A percentile compares a stretch with the other conserved stretches of the same genome.
phyloP scores from a whole-genome alignment of 2,329 filamentous ascomycete genomes.

The Geosmithia morbida region DNA sequence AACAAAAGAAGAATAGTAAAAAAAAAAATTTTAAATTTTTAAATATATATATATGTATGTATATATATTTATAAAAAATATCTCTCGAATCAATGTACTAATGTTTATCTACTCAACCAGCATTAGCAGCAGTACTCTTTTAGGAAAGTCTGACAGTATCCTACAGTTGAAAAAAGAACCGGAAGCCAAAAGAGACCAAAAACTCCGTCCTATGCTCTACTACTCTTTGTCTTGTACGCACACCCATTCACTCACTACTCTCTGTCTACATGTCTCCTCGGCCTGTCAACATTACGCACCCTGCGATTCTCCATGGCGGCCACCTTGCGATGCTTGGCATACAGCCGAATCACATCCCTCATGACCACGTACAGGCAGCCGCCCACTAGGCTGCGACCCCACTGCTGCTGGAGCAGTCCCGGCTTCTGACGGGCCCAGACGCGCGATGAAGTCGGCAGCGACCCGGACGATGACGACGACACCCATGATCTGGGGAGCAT shows the following conservation, averaged over 20 bases:
- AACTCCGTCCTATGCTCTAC: not conserved
- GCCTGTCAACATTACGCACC: slow-evolving; percentile 34
- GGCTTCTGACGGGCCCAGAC: slow-evolving; percentile 17
- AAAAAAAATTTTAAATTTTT: too few relatives aligned
- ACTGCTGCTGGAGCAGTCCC: slow-evolving; percentile 66
- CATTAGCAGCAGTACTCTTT: not conserved
- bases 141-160: not conserved
- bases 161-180: not conserved
- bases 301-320: slow-evolving; percentile 38
- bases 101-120: too few relatives aligned
- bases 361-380: slow-evolving; percentile 80
- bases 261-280: slow-evolving; percentile 14
- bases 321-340: slow-evolving; percentile 48
- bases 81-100: too few relatives aligned
- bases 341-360: slow-evolving; percentile 51
- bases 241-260: not conserved
- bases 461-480: slow-evolving; percentile 16
- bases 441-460: slow-evolving; percentile 6
- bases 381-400: slow-evolving; percentile 80
- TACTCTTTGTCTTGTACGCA: not conserved
- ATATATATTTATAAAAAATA: too few relatives aligned
- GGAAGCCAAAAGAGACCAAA: not conserved
- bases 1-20: not conserved
- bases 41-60: too few relatives aligned
- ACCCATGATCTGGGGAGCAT: slow-evolving; percentile 57